Evolutionary conservation across 176 grass and related monocot species (phyloP).

Genomic region (Pontederia paniculata): DNA sequence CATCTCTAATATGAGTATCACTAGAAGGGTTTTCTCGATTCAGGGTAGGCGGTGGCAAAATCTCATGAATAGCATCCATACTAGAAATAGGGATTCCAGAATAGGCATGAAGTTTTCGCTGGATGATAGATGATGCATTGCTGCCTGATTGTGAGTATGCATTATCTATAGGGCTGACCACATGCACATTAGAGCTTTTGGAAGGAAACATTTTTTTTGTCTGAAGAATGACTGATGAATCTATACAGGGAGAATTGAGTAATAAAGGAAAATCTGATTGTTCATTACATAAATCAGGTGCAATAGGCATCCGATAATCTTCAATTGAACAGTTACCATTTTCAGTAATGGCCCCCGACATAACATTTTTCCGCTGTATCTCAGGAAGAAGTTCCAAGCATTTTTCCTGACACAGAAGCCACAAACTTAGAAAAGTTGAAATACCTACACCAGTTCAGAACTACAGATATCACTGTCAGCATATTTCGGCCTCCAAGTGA

Average conservation of each 20-base stretch:
- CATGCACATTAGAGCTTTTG: conserved; percentile 21
- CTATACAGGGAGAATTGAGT: conserved; percentile 18
- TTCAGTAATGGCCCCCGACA: conserved; percentile 25
- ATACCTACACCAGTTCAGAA: neutral
- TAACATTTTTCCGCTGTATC: conserved; percentile 39
- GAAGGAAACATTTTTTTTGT: conserved; percentile 20
- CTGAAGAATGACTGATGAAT: conserved; percentile 24
- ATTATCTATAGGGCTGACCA: conserved; percentile 21
- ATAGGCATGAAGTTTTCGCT: conserved; percentile 21
- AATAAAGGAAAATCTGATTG: conserved; percentile 11
- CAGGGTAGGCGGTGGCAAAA: conserved; percentile 22
- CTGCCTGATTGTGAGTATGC: conserved; percentile 25
- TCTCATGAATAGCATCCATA: conserved; percentile 17
- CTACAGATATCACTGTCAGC: neutral
- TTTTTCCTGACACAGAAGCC: conserved; percentile 35
- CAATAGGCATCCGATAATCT: conserved; percentile 27
- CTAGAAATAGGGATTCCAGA: conserved; percentile 25
- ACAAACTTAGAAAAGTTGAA: conserved; percentile 4
- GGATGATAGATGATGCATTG: conserved; percentile 44
- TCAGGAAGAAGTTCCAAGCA: conserved; percentile 57
- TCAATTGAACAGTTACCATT: conserved; percentile 26
- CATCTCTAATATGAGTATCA: conserved; percentile 26
- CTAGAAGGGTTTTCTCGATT: conserved; percentile 32
- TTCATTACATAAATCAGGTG: conserved; percentile 31
- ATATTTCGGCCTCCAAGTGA: no score